Evolutionary conservation across 169 alveolate genomes (phyloP).

Genomic region (Plasmodium gonderi): DNA sequence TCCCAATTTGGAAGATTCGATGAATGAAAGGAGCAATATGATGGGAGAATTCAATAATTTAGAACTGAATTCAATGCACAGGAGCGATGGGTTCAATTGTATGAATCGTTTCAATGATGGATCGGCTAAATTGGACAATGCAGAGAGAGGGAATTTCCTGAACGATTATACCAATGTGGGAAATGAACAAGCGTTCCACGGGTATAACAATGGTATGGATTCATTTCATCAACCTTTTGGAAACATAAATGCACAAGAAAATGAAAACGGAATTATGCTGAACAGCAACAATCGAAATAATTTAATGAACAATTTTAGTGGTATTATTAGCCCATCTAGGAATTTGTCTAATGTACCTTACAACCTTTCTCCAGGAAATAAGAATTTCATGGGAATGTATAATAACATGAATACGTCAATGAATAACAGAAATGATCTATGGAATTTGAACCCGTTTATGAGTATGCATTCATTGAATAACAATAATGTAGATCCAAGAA

Average conservation of each 20-base stretch:
- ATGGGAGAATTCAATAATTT: conserved; percentile 38
- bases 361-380: neutral
- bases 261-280: neutral
- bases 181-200: neutral
- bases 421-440: conserved; percentile 50
- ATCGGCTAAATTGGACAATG: neutral
- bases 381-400: conserved; percentile 17
- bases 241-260: conserved; percentile 8
- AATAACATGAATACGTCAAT: conserved; percentile 18
- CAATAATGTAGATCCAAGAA: neutral
- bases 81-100: conserved; percentile 1
- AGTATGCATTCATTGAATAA: conserved; percentile 61
- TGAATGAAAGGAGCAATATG: conserved; percentile 40
- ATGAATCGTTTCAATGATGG: conserved; percentile 7
- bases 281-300: neutral
- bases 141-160: neutral
- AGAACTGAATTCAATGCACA: conserved; percentile 36
- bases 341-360: neutral
- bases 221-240: conserved; percentile 5
- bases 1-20: conserved; percentile 29
- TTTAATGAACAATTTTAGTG: neutral
- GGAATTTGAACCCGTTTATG: conserved; percentile 61
- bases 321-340: neutral
- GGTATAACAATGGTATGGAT: neutral
- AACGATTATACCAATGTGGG: conserved; percentile 15